Percentiles rank a stretch among this genome's conserved stretches.
Conservation (phyloP, 345 rosid genomes). For the Carallia pectinifolia region DNA sequence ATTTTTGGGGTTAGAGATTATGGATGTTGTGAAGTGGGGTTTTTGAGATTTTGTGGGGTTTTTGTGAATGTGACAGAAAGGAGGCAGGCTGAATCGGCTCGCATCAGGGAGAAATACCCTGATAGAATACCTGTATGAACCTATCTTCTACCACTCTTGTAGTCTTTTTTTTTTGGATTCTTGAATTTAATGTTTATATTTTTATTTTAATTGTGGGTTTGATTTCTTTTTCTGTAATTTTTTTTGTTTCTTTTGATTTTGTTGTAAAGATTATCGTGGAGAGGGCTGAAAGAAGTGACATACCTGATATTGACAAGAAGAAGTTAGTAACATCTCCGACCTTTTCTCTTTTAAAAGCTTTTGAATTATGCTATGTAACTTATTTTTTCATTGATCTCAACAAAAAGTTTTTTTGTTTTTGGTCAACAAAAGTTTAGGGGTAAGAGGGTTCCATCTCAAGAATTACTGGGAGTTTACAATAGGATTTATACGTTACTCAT, state of each 20-base stretch:
- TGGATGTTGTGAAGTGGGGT: neutral
- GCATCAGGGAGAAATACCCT: conserved; percentile 84
- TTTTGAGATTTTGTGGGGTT: neutral
- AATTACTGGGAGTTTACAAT: too few species aligned
- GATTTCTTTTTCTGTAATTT: neutral
- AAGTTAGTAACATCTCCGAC: conserved; percentile 45
- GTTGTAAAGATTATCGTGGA: conserved; percentile 72
- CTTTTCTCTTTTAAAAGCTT: neutral
- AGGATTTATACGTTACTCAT: too few species aligned
- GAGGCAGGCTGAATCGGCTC: conserved; percentile 93
- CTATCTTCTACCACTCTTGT: too few species aligned
- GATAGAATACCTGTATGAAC: conserved; percentile 83
- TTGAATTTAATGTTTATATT: neutral
- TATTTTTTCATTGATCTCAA: too few species aligned
- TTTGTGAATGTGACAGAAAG: conserved; percentile 48
- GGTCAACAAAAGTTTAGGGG: too few species aligned
- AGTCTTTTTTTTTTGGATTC: neutral
- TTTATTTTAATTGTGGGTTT: neutral
- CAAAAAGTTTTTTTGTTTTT: too few species aligned
- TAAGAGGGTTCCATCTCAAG: too few species aligned
- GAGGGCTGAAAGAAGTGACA: conserved; percentile 88
- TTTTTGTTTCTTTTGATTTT: neutral
- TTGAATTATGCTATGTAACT: too few species aligned
- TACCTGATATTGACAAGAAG: conserved; percentile 93
- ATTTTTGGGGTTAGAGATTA: neutral